Evolutionary conservation across 805 yeast species (phyloP), one percentile per base, ranked within the genome.

Genomic region (Pichia sporocuriosa): DNA sequence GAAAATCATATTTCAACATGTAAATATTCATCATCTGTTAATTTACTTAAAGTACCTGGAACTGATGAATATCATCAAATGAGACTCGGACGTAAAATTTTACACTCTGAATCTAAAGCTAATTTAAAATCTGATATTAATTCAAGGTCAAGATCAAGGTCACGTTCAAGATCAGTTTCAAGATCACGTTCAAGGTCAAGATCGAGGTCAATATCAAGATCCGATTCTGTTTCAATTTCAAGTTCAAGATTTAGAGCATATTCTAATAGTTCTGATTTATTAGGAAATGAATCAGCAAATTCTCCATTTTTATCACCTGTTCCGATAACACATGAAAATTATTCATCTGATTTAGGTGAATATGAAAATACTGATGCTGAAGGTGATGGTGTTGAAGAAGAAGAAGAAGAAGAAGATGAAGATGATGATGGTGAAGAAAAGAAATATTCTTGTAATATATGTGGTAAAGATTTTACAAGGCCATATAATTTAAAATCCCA

Each of bases 401-500:
- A 67, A 80, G 75, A 84, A 21, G 70, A 77, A 8, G 26, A 11
- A 8, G 26, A 24, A 24, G 11, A 8, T 16, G 34, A 31, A 10
- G 32, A 67, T 74, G 35, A 73, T 73, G 55, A 62, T 84, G 20
- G 67, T 74, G 55, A 61, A 84, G 22, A 67, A 80, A 75, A 84
- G 21, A 70, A 77, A 8, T 84, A 75, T 61, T 82, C 82, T 2
- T 90, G 97, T 60, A 79, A 80, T 44, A 63, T 84, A 32, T 90
- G 98, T 62, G 88, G 79, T 31, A 88, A 87, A 62, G 67, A 81
- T 37, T 90, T 90, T 59, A 90, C 97, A 2, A 67, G 97, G 42
- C 96, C 96, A 0, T 93, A 93, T 61, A 93, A 93, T 57, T 68
- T 90, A 50, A 86, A 90, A 52, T 85, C 96, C 0, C 98, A 90